A percentile compares a stretch with the other conserved stretches of the same genome.
phyloP scores from a whole-genome alignment of 2,329 filamentous ascomycete species.

The Chrysoporthe cubensis region DNA sequence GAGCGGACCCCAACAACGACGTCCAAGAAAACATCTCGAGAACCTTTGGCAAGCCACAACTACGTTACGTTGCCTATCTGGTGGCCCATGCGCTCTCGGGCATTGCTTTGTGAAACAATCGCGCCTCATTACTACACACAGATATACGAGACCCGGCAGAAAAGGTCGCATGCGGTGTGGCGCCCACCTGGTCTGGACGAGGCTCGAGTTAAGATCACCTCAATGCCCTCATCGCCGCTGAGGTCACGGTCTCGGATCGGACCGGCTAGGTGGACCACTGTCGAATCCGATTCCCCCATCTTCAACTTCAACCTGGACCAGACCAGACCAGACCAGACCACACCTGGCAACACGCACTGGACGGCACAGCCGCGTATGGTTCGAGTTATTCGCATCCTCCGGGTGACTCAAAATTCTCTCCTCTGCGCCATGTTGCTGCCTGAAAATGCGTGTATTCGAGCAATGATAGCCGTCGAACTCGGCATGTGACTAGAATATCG shows the following conservation, averaged over 20 bases:
- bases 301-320: neutral
- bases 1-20: neutral
- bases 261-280: neutral
- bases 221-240: neutral
- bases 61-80: neutral
- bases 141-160: neutral
- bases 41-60: neutral
- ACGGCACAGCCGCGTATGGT: neutral
- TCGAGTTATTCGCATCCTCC: neutral
- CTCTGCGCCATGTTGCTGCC: conserved; percentile 4
- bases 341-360: neutral
- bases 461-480: neutral
- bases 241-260: neutral
- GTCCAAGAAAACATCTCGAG: neutral
- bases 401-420: conserved; percentile 2
- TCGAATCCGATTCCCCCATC: neutral
- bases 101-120: neutral
- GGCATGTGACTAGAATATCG: neutral
- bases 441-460: neutral
- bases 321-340: neutral
- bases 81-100: neutral
- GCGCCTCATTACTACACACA: neutral
- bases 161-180: neutral
- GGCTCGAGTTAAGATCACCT: neutral
- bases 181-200: neutral